Percentiles rank a stretch among this genome's conserved stretches.
These are phyloP conservation scores for Iodosphaeria phyllophila DNA, from an alignment of 2,329 filamentous ascomycete species.

Conservation along the genomic window DNA sequence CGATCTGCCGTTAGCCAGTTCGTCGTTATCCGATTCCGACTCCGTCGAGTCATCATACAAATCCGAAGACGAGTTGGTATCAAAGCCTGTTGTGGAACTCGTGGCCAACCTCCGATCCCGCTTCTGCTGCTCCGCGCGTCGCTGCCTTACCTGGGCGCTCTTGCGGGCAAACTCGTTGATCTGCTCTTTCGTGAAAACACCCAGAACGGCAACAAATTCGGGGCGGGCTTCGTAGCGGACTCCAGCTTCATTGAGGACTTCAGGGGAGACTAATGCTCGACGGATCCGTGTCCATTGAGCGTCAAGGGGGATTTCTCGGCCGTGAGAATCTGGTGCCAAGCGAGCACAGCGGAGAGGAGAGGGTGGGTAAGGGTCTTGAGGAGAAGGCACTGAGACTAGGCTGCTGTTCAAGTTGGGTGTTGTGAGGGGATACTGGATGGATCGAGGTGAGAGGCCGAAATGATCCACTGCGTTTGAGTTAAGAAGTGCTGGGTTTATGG, in stretches of 20 bases:
- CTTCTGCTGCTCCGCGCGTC: slow-evolving; percentile 12
- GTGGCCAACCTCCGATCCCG: slow-evolving; percentile 8
- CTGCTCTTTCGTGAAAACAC: slow-evolving; percentile 30
- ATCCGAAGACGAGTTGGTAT: slow-evolving; percentile 7
- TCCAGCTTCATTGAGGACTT: slow-evolving; percentile 33
- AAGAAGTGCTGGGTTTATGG: too few relatives aligned
- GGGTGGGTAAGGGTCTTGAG: slow-evolving; percentile 14
- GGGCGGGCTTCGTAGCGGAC: slow-evolving; percentile 42
- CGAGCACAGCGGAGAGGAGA: slow-evolving; percentile 15
- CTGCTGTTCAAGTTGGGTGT: slow-evolving; percentile 14
- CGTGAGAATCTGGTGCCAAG: slow-evolving; percentile 36
- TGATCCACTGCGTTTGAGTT: too few relatives aligned
- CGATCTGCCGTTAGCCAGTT: slow-evolving; percentile 1
- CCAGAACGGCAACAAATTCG: slow-evolving; percentile 40
- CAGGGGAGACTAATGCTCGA: slow-evolving; percentile 34
- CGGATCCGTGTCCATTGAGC: slow-evolving; percentile 41
- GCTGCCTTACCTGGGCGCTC: slow-evolving; percentile 25
- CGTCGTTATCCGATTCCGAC: slow-evolving; percentile 3
- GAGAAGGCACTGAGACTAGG: slow-evolving; percentile 14
- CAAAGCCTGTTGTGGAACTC: too few relatives aligned
- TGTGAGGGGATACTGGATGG: slow-evolving; percentile 3
- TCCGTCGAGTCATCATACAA: slow-evolving; percentile 12
- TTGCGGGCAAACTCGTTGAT: slow-evolving; percentile 30
- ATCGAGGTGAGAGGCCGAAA: too few relatives aligned
- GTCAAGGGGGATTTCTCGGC: slow-evolving; percentile 34